Conservation (phyloP, 2,329 filamentous ascomycete genomes). For the Byssothecium circinans region DNA sequence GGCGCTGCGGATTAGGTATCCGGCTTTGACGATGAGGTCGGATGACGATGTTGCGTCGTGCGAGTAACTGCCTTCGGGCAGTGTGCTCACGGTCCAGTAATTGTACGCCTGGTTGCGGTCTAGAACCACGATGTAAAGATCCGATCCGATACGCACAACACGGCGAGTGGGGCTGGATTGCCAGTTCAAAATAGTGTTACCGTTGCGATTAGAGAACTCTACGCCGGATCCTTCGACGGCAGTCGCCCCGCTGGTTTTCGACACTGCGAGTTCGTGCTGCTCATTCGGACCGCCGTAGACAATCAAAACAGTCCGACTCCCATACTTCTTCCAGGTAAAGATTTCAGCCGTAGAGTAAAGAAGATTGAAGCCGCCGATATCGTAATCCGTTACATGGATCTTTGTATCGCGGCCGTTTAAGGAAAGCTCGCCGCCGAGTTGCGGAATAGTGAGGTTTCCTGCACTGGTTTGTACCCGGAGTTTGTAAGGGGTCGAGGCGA, state of each 20-base stretch:
- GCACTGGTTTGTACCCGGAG: slow-evolving; percentile 61
- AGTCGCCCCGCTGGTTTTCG: slow-evolving; percentile 26
- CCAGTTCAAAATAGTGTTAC: slow-evolving; percentile 55
- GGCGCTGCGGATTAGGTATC: slow-evolving; percentile 64
- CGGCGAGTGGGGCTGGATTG: slow-evolving; percentile 53
- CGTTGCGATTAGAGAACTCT: slow-evolving; percentile 42
- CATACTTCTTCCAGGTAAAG: slow-evolving; percentile 64
- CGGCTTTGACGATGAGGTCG: slow-evolving; percentile 59
- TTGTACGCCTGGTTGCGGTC: slow-evolving; percentile 67
- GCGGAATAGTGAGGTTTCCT: slow-evolving; percentile 57
- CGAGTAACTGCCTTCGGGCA: slow-evolving; percentile 16
- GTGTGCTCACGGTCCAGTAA: slow-evolving; percentile 60
- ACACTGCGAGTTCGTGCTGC: slow-evolving; percentile 61
- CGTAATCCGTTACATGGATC: slow-evolving; percentile 67
- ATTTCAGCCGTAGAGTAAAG: slow-evolving; percentile 70
- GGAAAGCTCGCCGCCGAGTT: slow-evolving; percentile 56
- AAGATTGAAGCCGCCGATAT: slow-evolving; percentile 58
- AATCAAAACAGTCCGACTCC: slow-evolving; percentile 58
- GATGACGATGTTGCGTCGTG: slow-evolving; percentile 18
- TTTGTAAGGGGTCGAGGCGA: slow-evolving; percentile 60
- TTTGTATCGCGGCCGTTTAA: slow-evolving; percentile 65
- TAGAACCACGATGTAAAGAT: slow-evolving; percentile 56
- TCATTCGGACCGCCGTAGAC: slow-evolving; percentile 65
- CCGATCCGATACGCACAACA: slow-evolving; percentile 51
- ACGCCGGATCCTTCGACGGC: slow-evolving; percentile 43